A percentile compares a stretch with the other conserved stretches of the same genome.
Evolutionary conservation across 148 eudicot genomes (phyloP).

Genomic region (Amaranthus cruentus): DNA sequence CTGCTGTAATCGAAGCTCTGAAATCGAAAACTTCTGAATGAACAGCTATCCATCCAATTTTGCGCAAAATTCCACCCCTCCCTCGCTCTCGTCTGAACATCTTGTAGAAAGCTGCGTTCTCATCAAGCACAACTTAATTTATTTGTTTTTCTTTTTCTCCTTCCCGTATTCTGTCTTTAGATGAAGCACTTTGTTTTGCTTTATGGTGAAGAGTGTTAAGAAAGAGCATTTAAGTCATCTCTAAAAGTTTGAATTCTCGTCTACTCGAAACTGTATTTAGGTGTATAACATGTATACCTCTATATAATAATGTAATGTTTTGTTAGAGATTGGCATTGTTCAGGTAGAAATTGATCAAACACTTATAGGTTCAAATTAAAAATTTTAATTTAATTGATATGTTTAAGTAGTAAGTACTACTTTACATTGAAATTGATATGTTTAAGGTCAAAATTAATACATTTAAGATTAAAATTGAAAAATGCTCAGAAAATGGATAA

Average conservation of each 20-base stretch:
- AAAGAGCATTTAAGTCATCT: not conserved
- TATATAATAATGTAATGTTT: too few relatives aligned
- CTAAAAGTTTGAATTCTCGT: not conserved
- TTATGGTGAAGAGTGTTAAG: conserved; percentile 1
- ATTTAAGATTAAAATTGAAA: too few relatives aligned
- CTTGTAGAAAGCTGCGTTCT: not conserved
- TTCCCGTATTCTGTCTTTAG: not conserved
- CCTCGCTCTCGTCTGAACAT: not conserved
- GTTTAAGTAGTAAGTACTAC: too few relatives aligned
- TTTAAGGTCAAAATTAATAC: too few relatives aligned
- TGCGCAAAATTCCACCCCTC: not conserved
- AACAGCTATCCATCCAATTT: not conserved
- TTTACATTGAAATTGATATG: too few relatives aligned
- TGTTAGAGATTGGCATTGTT: too few relatives aligned
- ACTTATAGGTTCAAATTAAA: too few relatives aligned
- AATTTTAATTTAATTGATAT: too few relatives aligned
- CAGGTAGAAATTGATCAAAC: too few relatives aligned
- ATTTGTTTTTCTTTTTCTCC: not conserved
- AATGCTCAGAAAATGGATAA: too few relatives aligned
- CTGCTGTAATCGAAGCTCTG: conserved; percentile 90
- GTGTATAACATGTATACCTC: too few relatives aligned
- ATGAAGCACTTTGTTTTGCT: not conserved
- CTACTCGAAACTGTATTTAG: too few relatives aligned
- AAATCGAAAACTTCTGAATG: conserved; percentile 44
- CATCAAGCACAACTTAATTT: not conserved